A percentile compares a stretch with the other conserved stretches of the same genome.
phyloP scores from a whole-genome alignment of 2,329 filamentous ascomycete species.

The Aureobasidium sp. region DNA sequence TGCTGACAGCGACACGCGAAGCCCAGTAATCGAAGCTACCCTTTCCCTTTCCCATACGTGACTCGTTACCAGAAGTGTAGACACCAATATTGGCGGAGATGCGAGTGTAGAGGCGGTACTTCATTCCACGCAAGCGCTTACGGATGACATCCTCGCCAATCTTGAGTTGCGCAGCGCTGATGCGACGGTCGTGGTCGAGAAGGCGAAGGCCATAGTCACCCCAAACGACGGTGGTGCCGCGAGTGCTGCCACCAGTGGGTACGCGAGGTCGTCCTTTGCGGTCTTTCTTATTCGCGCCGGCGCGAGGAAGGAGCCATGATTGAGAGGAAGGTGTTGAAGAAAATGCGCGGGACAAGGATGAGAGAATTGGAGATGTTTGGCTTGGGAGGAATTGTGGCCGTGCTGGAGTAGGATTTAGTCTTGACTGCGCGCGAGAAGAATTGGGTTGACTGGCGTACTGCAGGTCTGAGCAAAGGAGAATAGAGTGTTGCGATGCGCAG shows the following conservation, averaged over 20 bases:
- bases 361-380: slow-evolving; percentile 24
- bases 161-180: slow-evolving; percentile 79
- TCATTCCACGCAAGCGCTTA: slow-evolving; percentile 76
- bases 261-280: slow-evolving; percentile 82
- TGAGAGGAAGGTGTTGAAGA: slow-evolving; percentile 57
- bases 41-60: slow-evolving; percentile 99
- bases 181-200: slow-evolving; percentile 84
- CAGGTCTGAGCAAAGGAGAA: slow-evolving; percentile 4
- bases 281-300: slow-evolving; percentile 78
- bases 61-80: slow-evolving; percentile 91
- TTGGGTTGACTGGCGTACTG: slow-evolving; percentile 17
- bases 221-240: slow-evolving; percentile 93
- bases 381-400: slow-evolving; percentile 3
- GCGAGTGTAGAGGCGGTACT: slow-evolving; percentile 86
- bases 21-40: slow-evolving; percentile 97
- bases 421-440: not conserved
- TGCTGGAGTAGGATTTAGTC: slow-evolving; percentile 8
- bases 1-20: slow-evolving; percentile 78
- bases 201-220: slow-evolving; percentile 93
- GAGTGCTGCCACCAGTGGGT: slow-evolving; percentile 79
- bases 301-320: slow-evolving; percentile 76
- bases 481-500: slow-evolving; percentile 21
- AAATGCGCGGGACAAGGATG: slow-evolving; percentile 56
- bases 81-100: slow-evolving; percentile 91
- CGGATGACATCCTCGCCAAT: slow-evolving; percentile 93